phyloP scores from a whole-genome alignment of 805 yeast genomes.

The Candida sanyiensis region DNA sequence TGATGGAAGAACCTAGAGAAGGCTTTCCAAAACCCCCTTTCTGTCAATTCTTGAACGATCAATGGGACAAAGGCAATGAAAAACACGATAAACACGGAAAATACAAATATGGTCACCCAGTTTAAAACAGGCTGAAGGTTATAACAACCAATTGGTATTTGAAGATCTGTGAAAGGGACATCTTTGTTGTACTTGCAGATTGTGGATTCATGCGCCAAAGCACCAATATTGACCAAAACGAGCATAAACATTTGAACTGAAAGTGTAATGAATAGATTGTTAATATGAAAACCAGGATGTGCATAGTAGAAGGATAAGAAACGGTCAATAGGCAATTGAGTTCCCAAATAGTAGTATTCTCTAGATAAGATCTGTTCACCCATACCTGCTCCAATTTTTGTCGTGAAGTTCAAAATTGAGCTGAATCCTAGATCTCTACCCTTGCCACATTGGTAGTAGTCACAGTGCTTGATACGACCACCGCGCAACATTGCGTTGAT shows the following conservation, averaged over 20 bases:
- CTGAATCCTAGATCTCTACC: conserved; percentile 94
- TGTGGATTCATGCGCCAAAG: conserved; percentile 68
- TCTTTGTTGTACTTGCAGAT: conserved; percentile 60
- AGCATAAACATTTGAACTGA: conserved; percentile 87
- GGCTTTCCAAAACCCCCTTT: conserved; percentile 79
- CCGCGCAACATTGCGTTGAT: conserved; percentile 87
- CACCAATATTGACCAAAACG: conserved; percentile 71
- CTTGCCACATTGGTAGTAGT: conserved; percentile 93
- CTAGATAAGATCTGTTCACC: conserved; percentile 92
- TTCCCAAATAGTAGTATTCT: conserved; percentile 87
- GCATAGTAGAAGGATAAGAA: conserved; percentile 93
- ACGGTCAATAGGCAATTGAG: conserved; percentile 81
- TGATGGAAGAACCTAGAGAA: conserved; percentile 66
- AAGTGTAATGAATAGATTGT: conserved; percentile 79
- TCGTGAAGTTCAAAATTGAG: conserved; percentile 86
- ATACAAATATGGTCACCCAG: conserved; percentile 85
- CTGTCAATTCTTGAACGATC: conserved; percentile 80
- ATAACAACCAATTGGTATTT: conserved; percentile 78
- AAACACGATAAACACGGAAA: conserved; percentile 88
- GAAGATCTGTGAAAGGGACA: conserved; percentile 67
- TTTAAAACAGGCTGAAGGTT: conserved; percentile 78
- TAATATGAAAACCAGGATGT: conserved; percentile 93
- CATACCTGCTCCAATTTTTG: conserved; percentile 98
- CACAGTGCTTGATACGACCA: conserved; percentile 92
- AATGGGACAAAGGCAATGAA: conserved; percentile 88